phyloP scores from a whole-genome alignment of 805 yeast species.

The Candida anglica region DNA sequence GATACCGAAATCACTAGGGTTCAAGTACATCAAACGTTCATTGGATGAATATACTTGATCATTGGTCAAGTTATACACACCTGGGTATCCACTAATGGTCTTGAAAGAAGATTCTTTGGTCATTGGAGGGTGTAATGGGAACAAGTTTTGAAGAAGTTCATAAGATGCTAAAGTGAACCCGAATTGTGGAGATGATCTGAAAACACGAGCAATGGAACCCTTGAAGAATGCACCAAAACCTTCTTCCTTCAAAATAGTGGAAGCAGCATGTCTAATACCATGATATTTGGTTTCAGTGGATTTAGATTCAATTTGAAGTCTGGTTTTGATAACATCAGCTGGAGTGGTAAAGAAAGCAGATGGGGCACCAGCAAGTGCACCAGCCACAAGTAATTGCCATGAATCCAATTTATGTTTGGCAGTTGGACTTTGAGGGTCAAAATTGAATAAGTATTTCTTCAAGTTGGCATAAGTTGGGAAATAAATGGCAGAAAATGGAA shows the following conservation, averaged over 20 bases:
- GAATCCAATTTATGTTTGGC: conserved; percentile 61
- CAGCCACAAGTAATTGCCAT: conserved; percentile 80
- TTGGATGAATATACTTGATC: conserved; percentile 40
- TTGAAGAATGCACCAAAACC: conserved; percentile 85
- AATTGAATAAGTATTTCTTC: conserved; percentile 75
- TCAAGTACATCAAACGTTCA: conserved; percentile 33
- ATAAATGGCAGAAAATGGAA: conserved; percentile 94
- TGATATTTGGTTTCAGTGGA: conserved; percentile 72
- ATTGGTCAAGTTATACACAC: conserved; percentile 41
- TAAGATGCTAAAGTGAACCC: conserved; percentile 98
- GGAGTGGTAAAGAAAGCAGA: conserved; percentile 97
- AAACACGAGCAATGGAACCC: conserved; percentile 93
- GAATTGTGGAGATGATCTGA: conserved; percentile 95
- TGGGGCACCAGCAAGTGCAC: conserved; percentile 97
- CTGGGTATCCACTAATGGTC: conserved; percentile 43
- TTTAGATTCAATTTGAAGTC: conserved; percentile 81
- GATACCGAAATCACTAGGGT: conserved; percentile 13
- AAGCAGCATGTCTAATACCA: conserved; percentile 75
- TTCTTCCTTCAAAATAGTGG: conserved; percentile 74
- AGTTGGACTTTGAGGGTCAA: conserved; percentile 66
- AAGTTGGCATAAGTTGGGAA: conserved; percentile 96
- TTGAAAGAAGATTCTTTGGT: conserved; percentile 41
- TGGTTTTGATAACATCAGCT: conserved; percentile 92
- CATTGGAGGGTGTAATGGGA: conserved; percentile 62
- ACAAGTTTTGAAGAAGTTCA: conserved; percentile 75